Evolutionary conservation across 345 rosid genomes (phyloP), one percentile per base, ranked within the genome.

Genomic region (Bruguiera parviflora): DNA sequence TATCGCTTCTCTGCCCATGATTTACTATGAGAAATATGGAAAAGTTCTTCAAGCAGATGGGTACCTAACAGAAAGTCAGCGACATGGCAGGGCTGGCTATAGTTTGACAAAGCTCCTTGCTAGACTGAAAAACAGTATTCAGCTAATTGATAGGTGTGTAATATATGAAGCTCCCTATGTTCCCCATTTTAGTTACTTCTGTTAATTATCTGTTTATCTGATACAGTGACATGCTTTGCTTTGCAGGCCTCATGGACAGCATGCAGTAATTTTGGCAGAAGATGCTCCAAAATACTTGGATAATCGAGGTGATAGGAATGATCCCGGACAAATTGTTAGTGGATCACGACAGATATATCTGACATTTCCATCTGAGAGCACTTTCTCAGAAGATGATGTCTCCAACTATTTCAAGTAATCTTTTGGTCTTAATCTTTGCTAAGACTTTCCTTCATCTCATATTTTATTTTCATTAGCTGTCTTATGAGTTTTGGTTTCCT

Each of bases 211-310:
- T 22, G 5, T 52, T 46, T 61, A 63, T 69, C 68, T 37, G 51
- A 53, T 53, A 19, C 4, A 20, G 49, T 58, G 58, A 27, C 33
- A 22, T 35, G 67, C n/a, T 35, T 66, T 63, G 67, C n/a, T 21
- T 76, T 27, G 61, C 87, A 88, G 93, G 39, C 94, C 94, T 70
- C 94, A 86, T 57, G 94, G 94, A 67, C 94, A 88, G 73, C 94
- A 88, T 64, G 78, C 86, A 0, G 85, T 88, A 52, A 76, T 86
- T 60, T 69, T 88, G 74, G 84, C 85, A 0, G 91, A 88, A 75
- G 88, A 88, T 80, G 83, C 82, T 11, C 64, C 65, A 0, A 86
- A 81, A 63, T 83, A 75, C 75, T 8, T 78, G 77, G 87, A 86
- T 16, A 66, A 66, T 39, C 74, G 75, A 56, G 66, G 64, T 5